A percentile compares a stretch with the other conserved stretches of the same genome.
These are phyloP conservation scores for Marasmius sp. DNA, from an alignment of 1,284 basidiomycete genomes.

Conservation along the genomic window DNA sequence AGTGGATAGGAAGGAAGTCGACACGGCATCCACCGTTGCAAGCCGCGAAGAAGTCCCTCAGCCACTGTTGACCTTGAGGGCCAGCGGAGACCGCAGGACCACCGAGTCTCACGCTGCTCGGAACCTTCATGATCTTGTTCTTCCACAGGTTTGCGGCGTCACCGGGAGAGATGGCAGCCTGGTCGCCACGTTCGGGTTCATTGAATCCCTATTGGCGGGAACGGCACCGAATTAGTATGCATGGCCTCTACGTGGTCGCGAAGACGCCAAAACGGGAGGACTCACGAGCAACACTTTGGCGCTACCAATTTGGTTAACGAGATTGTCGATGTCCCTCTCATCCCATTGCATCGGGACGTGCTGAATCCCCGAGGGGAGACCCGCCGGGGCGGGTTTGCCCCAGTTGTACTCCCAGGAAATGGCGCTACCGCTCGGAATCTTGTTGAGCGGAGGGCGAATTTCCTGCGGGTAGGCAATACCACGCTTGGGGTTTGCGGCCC, in stretches of 20 bases:
- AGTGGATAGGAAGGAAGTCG: slow-evolving; percentile 12
- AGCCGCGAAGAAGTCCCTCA: slow-evolving; percentile 6
- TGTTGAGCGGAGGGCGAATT: neutral
- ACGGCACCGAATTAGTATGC: neutral
- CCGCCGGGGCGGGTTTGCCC: neutral
- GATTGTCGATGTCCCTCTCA: neutral
- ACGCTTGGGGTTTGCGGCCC: neutral
- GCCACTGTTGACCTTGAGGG: slow-evolving; percentile 6
- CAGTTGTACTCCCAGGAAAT: slow-evolving; percentile 14
- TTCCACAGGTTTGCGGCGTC: slow-evolving; percentile 9
- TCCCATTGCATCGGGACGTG: slow-evolving; percentile 14
- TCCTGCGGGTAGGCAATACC: neutral
- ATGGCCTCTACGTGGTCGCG: neutral
- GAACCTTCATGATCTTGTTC: slow-evolving; percentile 9
- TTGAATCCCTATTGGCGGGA: slow-evolving; percentile 10
- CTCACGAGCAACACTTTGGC: slow-evolving; percentile 9
- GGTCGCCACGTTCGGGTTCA: slow-evolving; percentile 7
- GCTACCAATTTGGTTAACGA: neutral
- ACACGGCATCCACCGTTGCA: slow-evolving; percentile 8
- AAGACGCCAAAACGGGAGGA: neutral
- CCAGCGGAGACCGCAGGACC: slow-evolving; percentile 8
- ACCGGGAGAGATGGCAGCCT: slow-evolving; percentile 3
- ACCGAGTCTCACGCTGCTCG: slow-evolving; percentile 8
- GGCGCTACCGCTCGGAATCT: neutral
- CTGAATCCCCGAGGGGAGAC: slow-evolving; percentile 3